These are phyloP conservation scores for Pseudognaphalium luteoalbum DNA, from an alignment of 129 eudicot species.

Conservation along the genomic window DNA sequence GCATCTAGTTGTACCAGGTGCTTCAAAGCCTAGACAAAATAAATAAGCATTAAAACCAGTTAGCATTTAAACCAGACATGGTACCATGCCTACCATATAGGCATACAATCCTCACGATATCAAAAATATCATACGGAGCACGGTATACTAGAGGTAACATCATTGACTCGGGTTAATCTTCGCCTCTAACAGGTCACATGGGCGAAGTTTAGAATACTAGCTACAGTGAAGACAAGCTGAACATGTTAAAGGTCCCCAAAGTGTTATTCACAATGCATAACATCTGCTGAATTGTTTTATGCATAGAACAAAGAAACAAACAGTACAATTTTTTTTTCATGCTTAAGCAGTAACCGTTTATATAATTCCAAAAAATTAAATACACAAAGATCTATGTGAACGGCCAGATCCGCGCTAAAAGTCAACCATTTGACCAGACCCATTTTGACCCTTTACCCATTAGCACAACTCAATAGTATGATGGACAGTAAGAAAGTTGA, in stretches of 20 bases:
- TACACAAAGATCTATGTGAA: not conserved
- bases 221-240: not conserved
- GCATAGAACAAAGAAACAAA: not conserved
- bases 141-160: not conserved
- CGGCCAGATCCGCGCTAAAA: not conserved
- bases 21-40: constrained; percentile 43
- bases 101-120: not conserved
- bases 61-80: constrained; percentile 7
- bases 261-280: not conserved
- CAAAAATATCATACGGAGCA: constrained; percentile 3
- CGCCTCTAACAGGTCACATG: not conserved
- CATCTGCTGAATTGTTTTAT: not conserved
- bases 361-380: no score
- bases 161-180: not conserved
- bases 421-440: not conserved
- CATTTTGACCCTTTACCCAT: not conserved
- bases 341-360: not conserved
- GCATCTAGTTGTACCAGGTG: constrained; percentile 39
- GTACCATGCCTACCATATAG: not conserved
- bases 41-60: constrained; percentile 4
- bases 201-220: not conserved
- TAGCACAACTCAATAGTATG: not conserved
- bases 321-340: not conserved
- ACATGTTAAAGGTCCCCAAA: not conserved
- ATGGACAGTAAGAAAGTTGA: not conserved